Conservation (phyloP, 2,329 filamentous ascomycete species). For the Penicillium sp. region DNA sequence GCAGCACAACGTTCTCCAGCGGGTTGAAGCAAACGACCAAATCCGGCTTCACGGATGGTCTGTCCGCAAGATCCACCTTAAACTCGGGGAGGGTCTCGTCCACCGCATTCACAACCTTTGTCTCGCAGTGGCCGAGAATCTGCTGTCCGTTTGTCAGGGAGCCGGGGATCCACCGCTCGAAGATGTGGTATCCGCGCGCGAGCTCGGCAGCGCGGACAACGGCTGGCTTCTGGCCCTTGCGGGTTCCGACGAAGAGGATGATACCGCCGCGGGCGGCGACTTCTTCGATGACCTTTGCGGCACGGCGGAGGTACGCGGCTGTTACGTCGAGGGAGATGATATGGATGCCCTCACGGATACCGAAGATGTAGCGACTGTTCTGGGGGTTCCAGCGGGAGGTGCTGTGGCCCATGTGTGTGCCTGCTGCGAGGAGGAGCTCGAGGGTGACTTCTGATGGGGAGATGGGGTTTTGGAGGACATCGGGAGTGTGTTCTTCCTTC, state of each 20-base stretch:
- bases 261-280: slow-evolving; percentile 80
- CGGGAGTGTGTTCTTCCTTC: slow-evolving; percentile 31
- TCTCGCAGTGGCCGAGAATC: slow-evolving; percentile 69
- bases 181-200: slow-evolving; percentile 80
- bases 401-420: slow-evolving; percentile 87
- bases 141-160: slow-evolving; percentile 90
- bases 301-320: slow-evolving; percentile 84
- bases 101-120: slow-evolving; percentile 74
- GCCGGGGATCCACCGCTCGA: slow-evolving; percentile 89
- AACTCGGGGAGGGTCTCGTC: slow-evolving; percentile 68
- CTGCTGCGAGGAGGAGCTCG: slow-evolving; percentile 83
- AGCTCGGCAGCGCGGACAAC: slow-evolving; percentile 80
- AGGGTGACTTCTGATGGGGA: slow-evolving; percentile 78
- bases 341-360: slow-evolving; percentile 82
- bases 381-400: slow-evolving; percentile 91
- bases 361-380: slow-evolving; percentile 92
- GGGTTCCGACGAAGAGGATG: slow-evolving; percentile 87
- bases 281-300: slow-evolving; percentile 87
- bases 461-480: slow-evolving; percentile 67
- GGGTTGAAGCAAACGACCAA: slow-evolving; percentile 92
- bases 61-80: slow-evolving; percentile 63
- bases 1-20: slow-evolving; percentile 82
- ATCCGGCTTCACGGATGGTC: slow-evolving; percentile 75
- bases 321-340: slow-evolving; percentile 91
- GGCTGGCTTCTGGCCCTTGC: slow-evolving; percentile 75